Base-by-base conservation (phyloP, 306 rosid genomes). In the Dryas drummondii region DNA sequence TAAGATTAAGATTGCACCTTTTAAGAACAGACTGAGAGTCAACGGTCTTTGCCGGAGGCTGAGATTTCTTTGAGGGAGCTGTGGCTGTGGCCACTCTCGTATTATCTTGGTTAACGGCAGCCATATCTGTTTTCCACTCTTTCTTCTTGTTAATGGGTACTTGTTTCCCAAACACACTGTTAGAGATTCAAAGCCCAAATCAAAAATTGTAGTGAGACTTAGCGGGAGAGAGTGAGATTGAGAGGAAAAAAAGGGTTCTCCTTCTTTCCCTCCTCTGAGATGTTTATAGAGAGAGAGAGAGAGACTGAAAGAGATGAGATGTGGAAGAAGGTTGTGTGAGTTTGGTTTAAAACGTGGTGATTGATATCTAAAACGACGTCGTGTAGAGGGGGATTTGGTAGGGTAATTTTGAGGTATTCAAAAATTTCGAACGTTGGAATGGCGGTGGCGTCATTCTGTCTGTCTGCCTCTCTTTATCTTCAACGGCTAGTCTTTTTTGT, bases 21-120 rank as follows among this genome's bases (percentile, higher is more conserved):
- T 82, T 88, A 74, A 89, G 97, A 86, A 91, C 97, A 62, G 98
- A 88, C 15, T 93, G 98, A 75, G 96, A 88, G 17, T 93, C 96
- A 40, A 84, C 87, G 52, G 80, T 81, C 78, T 89, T 93, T 0
- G 89, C 72, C 4, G 86, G 87, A 16, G 81, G 87, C 17, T 63
- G 78, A 66, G 89, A 53, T 12, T 85, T 89, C 81, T 81, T 93
- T 14, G 86, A 26, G 5, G 87, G 78, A 40, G 77, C 77, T 41
- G 82, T 79, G 53, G 78, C 71, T 50, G 82, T 58, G 45, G 63
- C 80, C 32, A 73, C 81, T 5, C 83, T 73, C 44, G 87, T 79
- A 76, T 78, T 86, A 56, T 65, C 82, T 70, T 78, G 86, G 74
- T 87, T 86, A 63, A 82, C 64, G 62, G 86, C 80, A 32, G 97